A percentile compares a stretch with the other conserved stretches of the same genome.
Evolutionary conservation across 2,329 filamentous ascomycete species (phyloP).

Genomic region (Chrysoporthe cubensis): DNA sequence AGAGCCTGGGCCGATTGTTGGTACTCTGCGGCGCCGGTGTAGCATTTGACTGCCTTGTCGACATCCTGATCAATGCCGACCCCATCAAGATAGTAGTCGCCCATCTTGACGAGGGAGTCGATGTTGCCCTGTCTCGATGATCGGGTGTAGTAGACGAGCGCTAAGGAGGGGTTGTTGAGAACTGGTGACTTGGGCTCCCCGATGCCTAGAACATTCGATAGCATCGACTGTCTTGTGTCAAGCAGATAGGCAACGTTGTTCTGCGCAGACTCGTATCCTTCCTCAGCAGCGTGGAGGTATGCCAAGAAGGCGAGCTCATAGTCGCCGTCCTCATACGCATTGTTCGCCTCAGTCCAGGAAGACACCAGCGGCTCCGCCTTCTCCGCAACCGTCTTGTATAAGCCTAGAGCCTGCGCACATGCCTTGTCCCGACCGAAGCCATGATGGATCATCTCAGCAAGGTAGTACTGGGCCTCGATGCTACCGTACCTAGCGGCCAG

Average conservation of each 20-base stretch:
- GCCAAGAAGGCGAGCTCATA: constrained; percentile 78
- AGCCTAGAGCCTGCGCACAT: constrained; percentile 75
- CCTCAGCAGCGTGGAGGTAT: constrained; percentile 87
- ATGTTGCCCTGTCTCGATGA: constrained; percentile 92
- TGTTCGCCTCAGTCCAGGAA: constrained; percentile 81
- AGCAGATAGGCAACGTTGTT: constrained; percentile 88
- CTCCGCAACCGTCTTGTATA: constrained; percentile 82
- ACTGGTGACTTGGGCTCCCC: constrained; percentile 41
- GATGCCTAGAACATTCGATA: constrained; percentile 59
- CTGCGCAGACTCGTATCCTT: constrained; percentile 87
- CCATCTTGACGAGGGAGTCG: constrained; percentile 96
- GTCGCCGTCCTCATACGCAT: constrained; percentile 79
- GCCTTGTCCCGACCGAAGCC: constrained; percentile 80
- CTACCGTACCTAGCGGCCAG: constrained; percentile 80
- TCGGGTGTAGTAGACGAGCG: constrained; percentile 91
- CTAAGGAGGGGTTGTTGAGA: constrained; percentile 62
- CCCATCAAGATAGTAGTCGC: constrained; percentile 91
- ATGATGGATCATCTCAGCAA: constrained; percentile 83
- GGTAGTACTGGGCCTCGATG: constrained; percentile 89
- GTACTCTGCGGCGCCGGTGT: constrained; percentile 88
- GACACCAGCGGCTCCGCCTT: constrained; percentile 74
- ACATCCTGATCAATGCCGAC: constrained; percentile 73
- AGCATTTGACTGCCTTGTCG: constrained; percentile 90
- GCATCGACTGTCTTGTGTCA: constrained; percentile 69
- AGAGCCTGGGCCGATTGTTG: constrained; percentile 92